Base-by-base conservation (phyloP, 805 yeast genomes). In the Barnettozyma pratensis region DNA sequence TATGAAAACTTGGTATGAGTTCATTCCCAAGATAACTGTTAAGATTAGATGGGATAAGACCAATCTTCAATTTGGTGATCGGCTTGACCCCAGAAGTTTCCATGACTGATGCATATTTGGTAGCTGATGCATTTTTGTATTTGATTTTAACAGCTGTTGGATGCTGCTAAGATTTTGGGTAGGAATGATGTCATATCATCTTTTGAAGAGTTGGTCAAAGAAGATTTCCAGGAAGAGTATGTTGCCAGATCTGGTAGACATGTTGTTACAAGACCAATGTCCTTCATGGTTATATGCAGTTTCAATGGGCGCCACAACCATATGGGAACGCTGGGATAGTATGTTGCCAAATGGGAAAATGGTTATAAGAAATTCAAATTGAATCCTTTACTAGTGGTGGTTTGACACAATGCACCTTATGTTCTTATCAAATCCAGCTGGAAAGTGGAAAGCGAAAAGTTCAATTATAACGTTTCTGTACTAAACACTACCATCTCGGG, bases 271-370 rank as follows among this genome's bases (percentile, higher is more conserved):
- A 2, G 46, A 45, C n/a, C 42, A 46, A 32, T 50, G 54, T 36
- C 57, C 57, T 6, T 54, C 57, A 1, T 54, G 57, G 55, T 25
- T 54, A 26, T 54, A 54, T 34, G 54, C 57, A 6, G 57, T 54
- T 3, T 45, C 52, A 8, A 50, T 54, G 42, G 57, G 55, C 32
- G 57, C 57, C 31, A 54, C 57, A 10, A 52, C 57, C n/a, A 46
- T 50, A 7, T 54, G 57, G 57, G 57, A 52, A 39, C 52, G 57
- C 28, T 54, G 57, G 57, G 48, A 54, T 35, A 46, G 51, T 19
- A 54, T 54, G 55, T 37, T 54, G 30, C 53, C 55, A 34, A 52
- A 54, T 41, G 57, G 57, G 6, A 36, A 50, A 6, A 49, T 54
- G 58, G 47, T 3, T 54, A 49, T 39, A 49, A 46, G 11, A 39